Evolutionary conservation across 2,329 filamentous ascomycete genomes (phyloP).

Genomic region (Botryotinia globosa): DNA sequence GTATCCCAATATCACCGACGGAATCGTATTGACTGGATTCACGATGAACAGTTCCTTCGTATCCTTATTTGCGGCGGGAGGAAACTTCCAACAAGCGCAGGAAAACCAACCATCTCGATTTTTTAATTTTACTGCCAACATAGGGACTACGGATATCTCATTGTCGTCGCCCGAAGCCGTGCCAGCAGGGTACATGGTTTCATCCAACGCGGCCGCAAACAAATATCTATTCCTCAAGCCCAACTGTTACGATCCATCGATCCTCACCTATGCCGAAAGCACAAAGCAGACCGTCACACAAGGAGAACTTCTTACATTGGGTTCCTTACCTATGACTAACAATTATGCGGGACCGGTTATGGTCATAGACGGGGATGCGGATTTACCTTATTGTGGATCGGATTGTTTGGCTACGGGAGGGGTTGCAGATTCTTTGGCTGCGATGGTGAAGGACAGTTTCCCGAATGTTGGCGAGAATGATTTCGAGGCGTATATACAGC

Average conservation of each 20-base stretch:
- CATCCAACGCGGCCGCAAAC: neutral
- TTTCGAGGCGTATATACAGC: slow-evolving; percentile 48
- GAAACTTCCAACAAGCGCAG: slow-evolving; percentile 2
- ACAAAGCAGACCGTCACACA: neutral
- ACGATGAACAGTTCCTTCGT: neutral
- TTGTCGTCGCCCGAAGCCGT: neutral
- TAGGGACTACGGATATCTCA: neutral
- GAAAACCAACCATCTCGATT: neutral
- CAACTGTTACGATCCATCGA: neutral
- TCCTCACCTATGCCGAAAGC: neutral
- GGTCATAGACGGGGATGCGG: slow-evolving; percentile 54
- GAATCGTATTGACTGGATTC: neutral
- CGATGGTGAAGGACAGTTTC: slow-evolving; percentile 37
- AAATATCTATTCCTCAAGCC: neutral
- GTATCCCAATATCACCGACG: neutral
- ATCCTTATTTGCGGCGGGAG: neutral
- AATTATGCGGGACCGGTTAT: slow-evolving; percentile 46
- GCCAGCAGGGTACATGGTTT: neutral
- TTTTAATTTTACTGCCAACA: neutral
- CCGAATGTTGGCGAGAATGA: slow-evolving; percentile 26
- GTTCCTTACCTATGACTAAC: neutral
- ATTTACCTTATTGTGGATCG: slow-evolving; percentile 60
- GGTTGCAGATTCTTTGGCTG: slow-evolving; percentile 30
- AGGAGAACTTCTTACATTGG: neutral
- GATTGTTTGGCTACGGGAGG: slow-evolving; percentile 51